Conservation (phyloP, 805 yeast genomes). For the Metschnikowia sp. region DNA sequence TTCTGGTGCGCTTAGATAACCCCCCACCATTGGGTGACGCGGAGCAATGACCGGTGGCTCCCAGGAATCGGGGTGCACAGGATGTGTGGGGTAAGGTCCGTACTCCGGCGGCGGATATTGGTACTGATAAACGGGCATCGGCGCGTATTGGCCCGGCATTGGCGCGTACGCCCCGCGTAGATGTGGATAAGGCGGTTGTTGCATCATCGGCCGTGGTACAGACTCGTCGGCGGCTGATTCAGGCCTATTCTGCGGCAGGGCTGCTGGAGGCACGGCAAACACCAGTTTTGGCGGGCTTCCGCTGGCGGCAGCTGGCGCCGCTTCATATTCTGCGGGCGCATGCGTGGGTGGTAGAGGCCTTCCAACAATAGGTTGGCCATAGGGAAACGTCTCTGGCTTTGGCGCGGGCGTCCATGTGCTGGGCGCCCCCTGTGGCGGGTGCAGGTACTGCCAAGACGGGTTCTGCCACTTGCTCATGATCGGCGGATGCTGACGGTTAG, state of each 20-base stretch:
- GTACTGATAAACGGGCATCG: slow-evolving; percentile 11
- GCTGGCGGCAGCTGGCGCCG: not conserved
- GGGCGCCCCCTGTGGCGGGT: slow-evolving; percentile 1
- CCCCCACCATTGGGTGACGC: slow-evolving; percentile 2
- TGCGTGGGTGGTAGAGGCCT: not conserved
- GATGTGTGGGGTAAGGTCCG: slow-evolving; percentile 9
- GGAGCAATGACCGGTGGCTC: slow-evolving; percentile 12
- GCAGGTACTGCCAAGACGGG: slow-evolving; percentile 11
- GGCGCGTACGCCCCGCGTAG: slow-evolving; percentile 1
- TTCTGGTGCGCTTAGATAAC: too few relatives aligned
- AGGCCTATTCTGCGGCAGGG: slow-evolving; percentile 1
- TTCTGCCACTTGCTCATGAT: slow-evolving; percentile 19
- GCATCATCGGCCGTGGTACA: slow-evolving; percentile 4
- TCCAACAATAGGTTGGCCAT: slow-evolving; percentile 9
- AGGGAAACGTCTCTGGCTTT: slow-evolving; percentile 3
- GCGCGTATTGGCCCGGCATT: slow-evolving; percentile 1
- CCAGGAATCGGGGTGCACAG: slow-evolving; percentile 16
- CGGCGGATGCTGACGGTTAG: not conserved
- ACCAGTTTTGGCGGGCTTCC: not conserved
- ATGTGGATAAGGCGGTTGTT: slow-evolving; percentile 5
- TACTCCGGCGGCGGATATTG: slow-evolving; percentile 9
- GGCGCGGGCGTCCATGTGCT: slow-evolving; percentile 2
- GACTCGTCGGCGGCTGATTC: slow-evolving; percentile 3
- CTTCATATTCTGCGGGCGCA: not conserved
- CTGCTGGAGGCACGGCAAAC: too few relatives aligned